Evolutionary conservation across 371 early-diverging fungal species (phyloP).

Genomic region (Apophysomyces trapeziformis): DNA sequence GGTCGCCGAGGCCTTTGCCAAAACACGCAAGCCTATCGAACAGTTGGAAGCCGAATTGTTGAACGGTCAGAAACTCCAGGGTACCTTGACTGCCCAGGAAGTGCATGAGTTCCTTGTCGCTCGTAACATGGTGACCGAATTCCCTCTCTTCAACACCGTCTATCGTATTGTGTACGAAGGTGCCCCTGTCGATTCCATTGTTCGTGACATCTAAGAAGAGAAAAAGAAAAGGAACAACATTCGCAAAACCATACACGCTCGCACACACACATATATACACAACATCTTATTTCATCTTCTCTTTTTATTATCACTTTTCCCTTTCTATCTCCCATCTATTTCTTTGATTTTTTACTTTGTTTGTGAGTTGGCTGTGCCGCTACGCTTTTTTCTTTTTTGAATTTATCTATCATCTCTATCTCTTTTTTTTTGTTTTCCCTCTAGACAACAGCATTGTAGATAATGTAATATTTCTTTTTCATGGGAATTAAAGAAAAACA

Average conservation of each 20-base stretch:
- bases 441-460: constrained; percentile 13
- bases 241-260: too few species aligned
- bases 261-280: neutral
- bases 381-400: neutral
- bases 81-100: constrained; percentile 91
- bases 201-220: constrained; percentile 53
- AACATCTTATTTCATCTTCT: neutral
- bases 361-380: neutral
- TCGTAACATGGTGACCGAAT: constrained; percentile 62
- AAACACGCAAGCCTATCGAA: constrained; percentile 86
- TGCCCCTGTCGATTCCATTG: constrained; percentile 57
- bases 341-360: constrained; percentile 8
- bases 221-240: too few species aligned
- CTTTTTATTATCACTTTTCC: neutral
- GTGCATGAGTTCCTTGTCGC: constrained; percentile 80
- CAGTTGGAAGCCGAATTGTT: constrained; percentile 90
- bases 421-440: constrained; percentile 3
- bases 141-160: constrained; percentile 89
- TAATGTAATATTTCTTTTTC: neutral
- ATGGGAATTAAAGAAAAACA: neutral
- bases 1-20: constrained; percentile 88
- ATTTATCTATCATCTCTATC: neutral
- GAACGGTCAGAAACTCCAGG: constrained; percentile 98
- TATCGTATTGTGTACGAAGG: constrained; percentile 88
- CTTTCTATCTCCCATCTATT: neutral